Evolutionary conservation across 331 rosid species (phyloP), one percentile per base, ranked within the genome.

Genomic region (Prunus yedoensis): DNA sequence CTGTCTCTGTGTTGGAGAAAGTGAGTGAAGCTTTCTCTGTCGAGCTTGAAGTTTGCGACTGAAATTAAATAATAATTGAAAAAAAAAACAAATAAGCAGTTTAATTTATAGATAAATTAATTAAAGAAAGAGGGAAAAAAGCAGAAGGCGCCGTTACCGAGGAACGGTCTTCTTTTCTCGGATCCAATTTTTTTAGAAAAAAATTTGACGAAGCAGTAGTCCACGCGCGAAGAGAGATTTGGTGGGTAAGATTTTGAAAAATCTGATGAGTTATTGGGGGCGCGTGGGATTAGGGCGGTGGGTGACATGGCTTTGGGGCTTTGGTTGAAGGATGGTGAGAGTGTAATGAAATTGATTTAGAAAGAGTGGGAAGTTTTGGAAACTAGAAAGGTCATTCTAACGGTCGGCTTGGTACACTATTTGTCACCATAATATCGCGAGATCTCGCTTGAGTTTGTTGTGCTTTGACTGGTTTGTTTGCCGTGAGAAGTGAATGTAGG

Each of bases 161-260:
- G 93, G 97, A 94, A 94, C 97, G 97, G 96, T 88, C 94, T 85
- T 85, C 79, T 83, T 74, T 77, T 59, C 54, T 78, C 68, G 77
- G 83, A 78, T 83, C 81, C 82, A 21, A 58, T 7, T 41, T 72
- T 66, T 71, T 74, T 18, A 32, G 52, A 59, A 60, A 32, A 32
- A 16, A 38, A 56, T 14, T 5, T 3, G 11, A 8, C 16, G 16
- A 32, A 10, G 38, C 18, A 11, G 51, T 1, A 50, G 10, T 21
- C 21, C 70, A 62, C 62, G 71, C 71, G 71, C 63, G 63, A 27
- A 12, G 35, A 1, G 41, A 11, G 56, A 23, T 21, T 58, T 73
- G 52, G 53, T 2, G 3, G 5, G 62, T 4, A 15, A 41, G 32
- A 11, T 23, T 17, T 28, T 61, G 4, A 38, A 73, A 46, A 46